Conservation (phyloP, 495 filamentous ascomycete species). For the Apodospora peruviana region DNA sequence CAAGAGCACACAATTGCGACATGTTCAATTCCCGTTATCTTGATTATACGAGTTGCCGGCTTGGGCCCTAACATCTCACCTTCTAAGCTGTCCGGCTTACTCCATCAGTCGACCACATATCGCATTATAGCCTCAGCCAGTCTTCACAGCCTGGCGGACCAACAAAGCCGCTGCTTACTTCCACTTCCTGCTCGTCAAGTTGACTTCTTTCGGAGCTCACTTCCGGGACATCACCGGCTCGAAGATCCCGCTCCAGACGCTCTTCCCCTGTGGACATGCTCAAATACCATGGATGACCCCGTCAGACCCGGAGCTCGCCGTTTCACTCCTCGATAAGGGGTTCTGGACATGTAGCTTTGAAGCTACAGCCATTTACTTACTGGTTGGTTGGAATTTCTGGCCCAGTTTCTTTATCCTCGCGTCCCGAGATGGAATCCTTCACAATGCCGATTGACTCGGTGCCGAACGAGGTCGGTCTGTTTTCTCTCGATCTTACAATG, state of each 20-base stretch:
- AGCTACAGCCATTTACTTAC: neutral
- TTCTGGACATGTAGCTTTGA: neutral
- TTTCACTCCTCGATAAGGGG: neutral
- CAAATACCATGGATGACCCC: neutral
- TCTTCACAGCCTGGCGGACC: no score
- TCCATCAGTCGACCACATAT: no score
- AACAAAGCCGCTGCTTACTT: no score
- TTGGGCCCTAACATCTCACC: no score
- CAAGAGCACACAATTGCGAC: no score
- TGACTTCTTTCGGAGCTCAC: neutral
- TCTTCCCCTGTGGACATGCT: neutral
- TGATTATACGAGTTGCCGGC: no score
- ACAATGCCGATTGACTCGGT: slow-evolving; percentile 29
- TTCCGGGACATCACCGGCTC: neutral
- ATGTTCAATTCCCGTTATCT: no score
- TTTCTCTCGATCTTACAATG: neutral
- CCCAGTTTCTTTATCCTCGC: neutral
- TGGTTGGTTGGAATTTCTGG: neutral
- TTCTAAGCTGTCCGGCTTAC: no score
- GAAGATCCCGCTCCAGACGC: neutral
- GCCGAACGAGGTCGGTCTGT: slow-evolving; percentile 39
- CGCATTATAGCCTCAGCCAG: no score
- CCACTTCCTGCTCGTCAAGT: no score
- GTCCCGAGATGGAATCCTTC: slow-evolving; percentile 19
- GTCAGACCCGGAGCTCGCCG: neutral